These are phyloP conservation scores for Candida ficus DNA, from an alignment of 805 yeast species.

Conservation along the genomic window DNA sequence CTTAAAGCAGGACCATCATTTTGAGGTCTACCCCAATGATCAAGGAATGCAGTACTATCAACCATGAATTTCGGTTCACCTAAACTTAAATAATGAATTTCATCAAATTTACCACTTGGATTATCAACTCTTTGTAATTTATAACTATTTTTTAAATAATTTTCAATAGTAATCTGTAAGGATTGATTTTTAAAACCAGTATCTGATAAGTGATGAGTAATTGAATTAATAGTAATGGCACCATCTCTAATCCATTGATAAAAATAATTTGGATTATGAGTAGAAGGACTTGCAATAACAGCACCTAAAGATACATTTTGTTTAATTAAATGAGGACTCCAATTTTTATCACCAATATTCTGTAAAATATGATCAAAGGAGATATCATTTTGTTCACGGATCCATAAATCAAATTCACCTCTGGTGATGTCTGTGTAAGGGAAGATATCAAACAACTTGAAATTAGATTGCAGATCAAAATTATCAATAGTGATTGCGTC, in stretches of 20 bases:
- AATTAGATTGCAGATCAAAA: constrained; percentile 21
- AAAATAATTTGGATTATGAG: constrained; percentile 65
- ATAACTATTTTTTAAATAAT: constrained; percentile 56
- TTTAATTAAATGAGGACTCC: constrained; percentile 23
- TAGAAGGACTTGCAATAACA: constrained; percentile 83
- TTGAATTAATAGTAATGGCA: constrained; percentile 69
- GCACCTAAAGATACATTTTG: constrained; percentile 55
- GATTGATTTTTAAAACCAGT: constrained; percentile 21
- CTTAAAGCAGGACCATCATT: constrained; percentile 92
- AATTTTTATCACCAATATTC: constrained; percentile 42
- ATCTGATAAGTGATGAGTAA: constrained; percentile 53
- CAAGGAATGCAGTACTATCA: constrained; percentile 57
- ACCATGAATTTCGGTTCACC: constrained; percentile 89
- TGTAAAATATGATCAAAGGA: constrained; percentile 40
- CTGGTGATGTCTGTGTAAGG: constrained; percentile 20
- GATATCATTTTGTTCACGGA: constrained; percentile 32
- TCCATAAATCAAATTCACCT: constrained; percentile 40
- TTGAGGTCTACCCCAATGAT: constrained; percentile 92
- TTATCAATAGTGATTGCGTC: constrained; percentile 14
- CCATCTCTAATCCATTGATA: constrained; percentile 91
- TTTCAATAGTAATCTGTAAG: constrained; percentile 36
- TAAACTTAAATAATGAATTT: constrained; percentile 45
- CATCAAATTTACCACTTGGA: constrained; percentile 56
- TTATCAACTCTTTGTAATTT: constrained; percentile 62
- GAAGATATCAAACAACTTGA: constrained; percentile 14